phyloP scores from a whole-genome alignment of 495 filamentous ascomycete species.

The Talaromyces thailandensis region DNA sequence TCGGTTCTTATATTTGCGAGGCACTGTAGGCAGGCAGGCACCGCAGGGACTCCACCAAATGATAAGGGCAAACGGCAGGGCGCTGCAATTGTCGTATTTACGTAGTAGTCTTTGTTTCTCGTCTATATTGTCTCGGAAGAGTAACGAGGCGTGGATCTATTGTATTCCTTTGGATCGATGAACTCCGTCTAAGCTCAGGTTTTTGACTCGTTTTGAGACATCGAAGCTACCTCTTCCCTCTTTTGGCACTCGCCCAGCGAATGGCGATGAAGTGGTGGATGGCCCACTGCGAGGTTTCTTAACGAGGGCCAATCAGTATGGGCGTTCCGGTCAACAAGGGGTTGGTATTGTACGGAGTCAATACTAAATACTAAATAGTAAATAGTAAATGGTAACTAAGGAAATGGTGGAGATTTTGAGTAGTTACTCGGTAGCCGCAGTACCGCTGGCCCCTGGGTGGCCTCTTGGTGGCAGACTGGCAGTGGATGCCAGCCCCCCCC shows the following conservation, averaged over 20 bases:
- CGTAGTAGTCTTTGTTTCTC: background rate
- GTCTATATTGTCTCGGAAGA: background rate
- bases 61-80: background rate
- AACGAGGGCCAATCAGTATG: background rate
- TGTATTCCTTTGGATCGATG: background rate
- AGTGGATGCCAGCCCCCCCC: no score
- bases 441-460: no score
- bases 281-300: background rate
- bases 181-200: background rate
- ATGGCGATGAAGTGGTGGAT: background rate
- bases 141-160: background rate
- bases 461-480: no score
- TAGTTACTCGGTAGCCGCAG: no score
- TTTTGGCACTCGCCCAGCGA: background rate
- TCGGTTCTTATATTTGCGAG: background rate
- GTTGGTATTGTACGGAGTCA: no score
- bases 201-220: background rate
- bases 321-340: background rate
- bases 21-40: no score
- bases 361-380: no score
- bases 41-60: background rate
- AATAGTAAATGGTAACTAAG: no score
- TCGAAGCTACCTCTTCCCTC: background rate
- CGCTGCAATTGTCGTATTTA: background rate
- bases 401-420: background rate